Evolutionary conservation across 2,329 filamentous ascomycete genomes (phyloP), one percentile per base, ranked within the genome.

Genomic region (Cladosporium halotolerans): DNA sequence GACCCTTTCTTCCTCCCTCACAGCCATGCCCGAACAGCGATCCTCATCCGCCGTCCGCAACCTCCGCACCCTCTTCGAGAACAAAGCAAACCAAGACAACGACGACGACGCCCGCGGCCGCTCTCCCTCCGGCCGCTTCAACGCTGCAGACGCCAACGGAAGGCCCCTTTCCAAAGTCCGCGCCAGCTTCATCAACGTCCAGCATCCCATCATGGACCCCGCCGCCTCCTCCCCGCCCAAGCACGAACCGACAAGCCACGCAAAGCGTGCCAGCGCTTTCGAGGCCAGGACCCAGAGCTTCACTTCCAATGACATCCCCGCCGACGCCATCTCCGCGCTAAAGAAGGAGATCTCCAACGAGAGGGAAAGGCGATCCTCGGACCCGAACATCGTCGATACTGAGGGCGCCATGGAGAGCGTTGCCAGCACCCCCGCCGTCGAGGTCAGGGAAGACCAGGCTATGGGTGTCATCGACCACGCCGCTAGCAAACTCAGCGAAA

Each of bases 1-100:
- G 36, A 32, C 36, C 48, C 48, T 32, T 44, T 23, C 31, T 50
- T 34, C 33, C 23, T 34, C 34, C 38, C 18, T 8, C 33, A 53
- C 68, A 76, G 74, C 72, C 72, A 77, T 77, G 74, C 72, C 70
- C 56, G 57, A 62, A 55, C 61, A 69, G 62, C 62, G 67, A 54
- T 63, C 67, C 43, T 68, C 60, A 54, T 70, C 65, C 53, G 73
- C 72, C 60, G 74, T 77, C 59, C 70, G 73, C 60, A 74, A 74
- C 61, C 68, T 77, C 54, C 69, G 74, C 63, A 74, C 74, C 54
- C 72, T 76, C 67, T 77, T 77, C 65, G 75, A 77, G 66, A 70
- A 66, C 59, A 72, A 69, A 58, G 65, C 49, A 13, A 38, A 28
- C 18, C 13, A 23, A 14, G 32, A 51, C 32, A n/a, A 7, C 39